These are phyloP conservation scores for Onygena corvina DNA, from an alignment of 2,329 filamentous ascomycete species.

Conservation along the genomic window DNA sequence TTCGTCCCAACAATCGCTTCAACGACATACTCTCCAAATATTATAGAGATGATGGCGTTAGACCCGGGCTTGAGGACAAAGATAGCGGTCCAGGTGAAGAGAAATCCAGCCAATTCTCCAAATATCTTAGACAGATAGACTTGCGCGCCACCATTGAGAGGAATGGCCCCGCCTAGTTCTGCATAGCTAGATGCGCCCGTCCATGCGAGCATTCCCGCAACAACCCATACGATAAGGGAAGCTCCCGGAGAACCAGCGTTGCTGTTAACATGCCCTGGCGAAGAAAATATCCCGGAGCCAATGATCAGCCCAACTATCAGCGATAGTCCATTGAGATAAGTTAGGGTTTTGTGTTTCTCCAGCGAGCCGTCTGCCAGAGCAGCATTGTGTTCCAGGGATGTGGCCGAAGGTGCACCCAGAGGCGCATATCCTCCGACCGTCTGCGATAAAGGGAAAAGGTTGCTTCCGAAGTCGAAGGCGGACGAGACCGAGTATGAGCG, in stretches of 20 bases:
- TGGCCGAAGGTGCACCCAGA: conserved; percentile 60
- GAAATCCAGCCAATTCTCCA: conserved; percentile 79
- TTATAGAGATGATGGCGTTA: conserved; percentile 88
- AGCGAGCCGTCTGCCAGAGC: conserved; percentile 63
- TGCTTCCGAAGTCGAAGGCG: conserved; percentile 88
- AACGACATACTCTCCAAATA: conserved; percentile 96
- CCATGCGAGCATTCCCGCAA: conserved; percentile 89
- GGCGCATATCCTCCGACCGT: conserved; percentile 73
- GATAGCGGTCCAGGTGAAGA: conserved; percentile 94
- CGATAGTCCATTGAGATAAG: conserved; percentile 84
- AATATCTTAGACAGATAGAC: conserved; percentile 94
- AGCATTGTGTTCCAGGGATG: conserved; percentile 41
- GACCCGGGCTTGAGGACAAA: conserved; percentile 88
- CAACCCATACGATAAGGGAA: conserved; percentile 76
- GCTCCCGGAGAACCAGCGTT: conserved; percentile 88
- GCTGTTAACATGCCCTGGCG: conserved; percentile 79
- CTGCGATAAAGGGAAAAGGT: conserved; percentile 81
- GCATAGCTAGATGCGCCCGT: conserved; percentile 92
- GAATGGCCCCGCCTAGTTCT: conserved; percentile 89
- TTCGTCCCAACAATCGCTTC: conserved; percentile 78
- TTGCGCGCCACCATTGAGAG: conserved; percentile 85
- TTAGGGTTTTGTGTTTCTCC: conserved; percentile 91
- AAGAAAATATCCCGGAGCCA: conserved; percentile 91
- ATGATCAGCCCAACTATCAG: conserved; percentile 89
- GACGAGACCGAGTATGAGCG: conserved; percentile 85